phyloP scores from a whole-genome alignment of 495 filamentous ascomycete genomes.

The Penicillium crystallinum region DNA sequence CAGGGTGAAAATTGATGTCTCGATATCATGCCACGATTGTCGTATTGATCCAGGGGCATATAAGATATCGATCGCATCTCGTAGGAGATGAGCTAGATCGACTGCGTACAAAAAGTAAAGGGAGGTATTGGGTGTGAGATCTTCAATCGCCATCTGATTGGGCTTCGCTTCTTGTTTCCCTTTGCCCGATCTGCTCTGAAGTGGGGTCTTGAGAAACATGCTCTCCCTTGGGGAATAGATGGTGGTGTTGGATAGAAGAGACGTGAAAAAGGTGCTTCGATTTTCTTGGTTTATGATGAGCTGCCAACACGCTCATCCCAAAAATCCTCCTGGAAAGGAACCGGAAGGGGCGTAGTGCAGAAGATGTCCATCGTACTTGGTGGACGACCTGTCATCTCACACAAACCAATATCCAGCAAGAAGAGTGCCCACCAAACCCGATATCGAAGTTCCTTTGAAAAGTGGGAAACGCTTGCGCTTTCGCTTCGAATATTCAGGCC shows the following conservation, averaged over 20 bases:
- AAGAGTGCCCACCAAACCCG: constrained; percentile 52
- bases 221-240: not conserved
- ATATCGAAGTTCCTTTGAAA: constrained; percentile 44
- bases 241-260: constrained; percentile 10
- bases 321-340: constrained; percentile 48
- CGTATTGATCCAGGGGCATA: constrained; percentile 18
- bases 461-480: constrained; percentile 37
- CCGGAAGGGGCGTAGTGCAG: constrained; percentile 50
- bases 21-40: constrained; percentile 21
- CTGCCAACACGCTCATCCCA: constrained; percentile 20
- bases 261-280: constrained; percentile 19
- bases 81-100: constrained; percentile 21
- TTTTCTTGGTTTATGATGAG: constrained; percentile 25
- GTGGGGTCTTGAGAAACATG: not conserved
- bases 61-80: constrained; percentile 18
- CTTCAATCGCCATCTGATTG: not conserved
- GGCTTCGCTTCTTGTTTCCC: not conserved
- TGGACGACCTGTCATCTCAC: constrained; percentile 57
- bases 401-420: constrained; percentile 52
- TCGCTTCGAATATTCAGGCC: constrained; percentile 60
- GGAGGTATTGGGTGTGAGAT: constrained; percentile 16
- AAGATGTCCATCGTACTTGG: constrained; percentile 46
- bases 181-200: not conserved
- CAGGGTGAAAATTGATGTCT: constrained; percentile 14
- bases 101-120: constrained; percentile 23